phyloP scores from a whole-genome alignment of 805 yeast species.

The Candida corydali region DNA sequence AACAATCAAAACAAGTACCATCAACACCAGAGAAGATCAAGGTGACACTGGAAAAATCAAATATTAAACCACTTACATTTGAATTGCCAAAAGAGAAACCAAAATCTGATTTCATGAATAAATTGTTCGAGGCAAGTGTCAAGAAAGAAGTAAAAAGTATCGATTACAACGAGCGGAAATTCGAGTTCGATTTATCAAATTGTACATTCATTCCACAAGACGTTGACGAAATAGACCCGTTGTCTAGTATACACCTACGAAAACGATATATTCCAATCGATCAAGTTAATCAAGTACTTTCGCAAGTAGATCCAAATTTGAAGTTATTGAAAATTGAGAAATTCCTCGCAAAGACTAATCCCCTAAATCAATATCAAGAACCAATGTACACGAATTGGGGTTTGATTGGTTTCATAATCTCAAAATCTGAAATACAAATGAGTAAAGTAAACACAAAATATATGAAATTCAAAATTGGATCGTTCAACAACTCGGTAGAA shows the following conservation, averaged over 20 bases:
- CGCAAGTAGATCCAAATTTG: conserved; percentile 28
- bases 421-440: conserved; percentile 50
- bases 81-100: conserved; percentile 4
- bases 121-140: conserved; percentile 14
- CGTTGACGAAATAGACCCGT: conserved; percentile 18
- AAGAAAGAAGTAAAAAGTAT: conserved; percentile 10
- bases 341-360: conserved; percentile 57
- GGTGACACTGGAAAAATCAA: background rate
- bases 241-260: conserved; percentile 17
- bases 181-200: conserved; percentile 19
- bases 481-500: conserved; percentile 57
- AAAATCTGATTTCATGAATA: conserved; percentile 15
- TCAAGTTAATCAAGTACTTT: conserved; percentile 34
- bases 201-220: conserved; percentile 2
- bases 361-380: conserved; percentile 60
- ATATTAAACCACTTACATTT: background rate
- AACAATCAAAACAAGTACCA: conserved; percentile 8
- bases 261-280: conserved; percentile 44
- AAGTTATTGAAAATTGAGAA: conserved; percentile 56
- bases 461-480: conserved; percentile 61
- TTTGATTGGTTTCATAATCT: conserved; percentile 63
- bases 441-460: conserved; percentile 51
- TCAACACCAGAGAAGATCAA: conserved; percentile 11
- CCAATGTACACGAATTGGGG: conserved; percentile 77
- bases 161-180: conserved; percentile 21